These are phyloP conservation scores for Huntiella omanensis DNA, from an alignment of 2,329 filamentous ascomycete species.

Conservation along the genomic window DNA sequence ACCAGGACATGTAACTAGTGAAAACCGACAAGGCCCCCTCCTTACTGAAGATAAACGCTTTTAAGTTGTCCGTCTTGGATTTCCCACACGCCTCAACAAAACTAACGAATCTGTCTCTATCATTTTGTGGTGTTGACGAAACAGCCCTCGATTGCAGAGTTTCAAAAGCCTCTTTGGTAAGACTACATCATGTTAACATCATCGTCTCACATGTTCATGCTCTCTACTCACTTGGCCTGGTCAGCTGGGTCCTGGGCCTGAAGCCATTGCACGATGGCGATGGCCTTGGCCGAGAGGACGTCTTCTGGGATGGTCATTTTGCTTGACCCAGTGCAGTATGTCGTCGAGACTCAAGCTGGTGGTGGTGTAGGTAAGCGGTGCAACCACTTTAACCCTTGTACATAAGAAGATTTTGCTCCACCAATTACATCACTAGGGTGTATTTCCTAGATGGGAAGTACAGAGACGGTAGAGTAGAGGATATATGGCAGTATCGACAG, in stretches of 20 bases:
- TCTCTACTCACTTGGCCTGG: conserved; percentile 6
- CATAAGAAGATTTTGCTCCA: no score
- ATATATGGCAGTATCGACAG: no score
- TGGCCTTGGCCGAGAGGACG: conserved; percentile 8
- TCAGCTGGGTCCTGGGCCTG: conserved; percentile 9
- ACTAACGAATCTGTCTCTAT: conserved; percentile 10
- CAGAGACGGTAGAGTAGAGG: no score
- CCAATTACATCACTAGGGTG: no score
- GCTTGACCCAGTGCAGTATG: background rate
- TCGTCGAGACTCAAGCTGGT: no score
- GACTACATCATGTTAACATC: background rate
- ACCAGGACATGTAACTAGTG: conserved; percentile 47
- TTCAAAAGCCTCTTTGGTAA: conserved; percentile 23
- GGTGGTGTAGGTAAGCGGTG: no score
- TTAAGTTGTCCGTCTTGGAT: conserved; percentile 25
- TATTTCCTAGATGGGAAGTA: no score
- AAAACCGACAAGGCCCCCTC: conserved; percentile 32
- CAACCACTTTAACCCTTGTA: no score
- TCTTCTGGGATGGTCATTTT: conserved; percentile 5
- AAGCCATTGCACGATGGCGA: conserved; percentile 12
- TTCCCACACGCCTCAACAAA: conserved; percentile 41
- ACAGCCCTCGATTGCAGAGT: conserved; percentile 28
- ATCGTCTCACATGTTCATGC: background rate
- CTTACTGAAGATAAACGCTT: conserved; percentile 31
- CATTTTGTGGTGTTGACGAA: conserved; percentile 6